Evolutionary conservation across 441 rosid species (phyloP).

Genomic region (Cnidoscolus chayamansa): DNA sequence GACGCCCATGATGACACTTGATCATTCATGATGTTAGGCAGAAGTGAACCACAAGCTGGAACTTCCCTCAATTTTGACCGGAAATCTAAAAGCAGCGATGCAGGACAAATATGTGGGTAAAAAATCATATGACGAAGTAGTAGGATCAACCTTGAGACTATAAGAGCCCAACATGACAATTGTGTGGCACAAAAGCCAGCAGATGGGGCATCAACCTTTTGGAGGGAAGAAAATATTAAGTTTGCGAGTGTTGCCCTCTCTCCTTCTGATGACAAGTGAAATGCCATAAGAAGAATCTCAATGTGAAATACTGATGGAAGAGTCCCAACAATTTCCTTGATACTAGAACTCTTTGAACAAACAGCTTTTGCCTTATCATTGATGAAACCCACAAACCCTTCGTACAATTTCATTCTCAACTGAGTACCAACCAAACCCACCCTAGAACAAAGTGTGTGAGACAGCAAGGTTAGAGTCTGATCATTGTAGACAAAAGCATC

Average conservation of each 20-base stretch:
- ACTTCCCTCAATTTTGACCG: constrained; percentile 82
- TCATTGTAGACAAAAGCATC: constrained; percentile 64
- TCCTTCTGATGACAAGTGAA: constrained; percentile 79
- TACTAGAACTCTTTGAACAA: constrained; percentile 48
- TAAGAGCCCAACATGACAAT: constrained; percentile 87
- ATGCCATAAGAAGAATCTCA: constrained; percentile 94
- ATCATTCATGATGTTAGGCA: constrained; percentile 44
- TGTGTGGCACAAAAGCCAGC: constrained; percentile 41
- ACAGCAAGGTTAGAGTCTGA: constrained; percentile 76
- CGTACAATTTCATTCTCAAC: constrained; percentile 64
- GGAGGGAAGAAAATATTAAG: constrained; percentile 54
- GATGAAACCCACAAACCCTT: constrained; percentile 60
- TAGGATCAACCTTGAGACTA: constrained; percentile 86
- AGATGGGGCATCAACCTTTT: constrained; percentile 44
- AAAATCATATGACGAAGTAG: constrained; percentile 85
- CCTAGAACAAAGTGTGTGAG: constrained; percentile 66
- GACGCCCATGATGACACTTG: constrained; percentile 76
- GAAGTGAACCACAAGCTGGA: constrained; percentile 43
- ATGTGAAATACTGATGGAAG: constrained; percentile 93
- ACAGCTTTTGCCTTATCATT: constrained; percentile 53
- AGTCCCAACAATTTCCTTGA: constrained; percentile 61
- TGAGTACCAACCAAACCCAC: constrained; percentile 66
- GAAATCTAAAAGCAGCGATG: constrained; percentile 68
- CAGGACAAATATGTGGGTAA: constrained; percentile 70
- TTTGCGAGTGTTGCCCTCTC: constrained; percentile 72